A percentile compares a stretch with the other conserved stretches of the same genome.
Conservation (phyloP, 345 rosid species). For the Angophora floribunda region DNA sequence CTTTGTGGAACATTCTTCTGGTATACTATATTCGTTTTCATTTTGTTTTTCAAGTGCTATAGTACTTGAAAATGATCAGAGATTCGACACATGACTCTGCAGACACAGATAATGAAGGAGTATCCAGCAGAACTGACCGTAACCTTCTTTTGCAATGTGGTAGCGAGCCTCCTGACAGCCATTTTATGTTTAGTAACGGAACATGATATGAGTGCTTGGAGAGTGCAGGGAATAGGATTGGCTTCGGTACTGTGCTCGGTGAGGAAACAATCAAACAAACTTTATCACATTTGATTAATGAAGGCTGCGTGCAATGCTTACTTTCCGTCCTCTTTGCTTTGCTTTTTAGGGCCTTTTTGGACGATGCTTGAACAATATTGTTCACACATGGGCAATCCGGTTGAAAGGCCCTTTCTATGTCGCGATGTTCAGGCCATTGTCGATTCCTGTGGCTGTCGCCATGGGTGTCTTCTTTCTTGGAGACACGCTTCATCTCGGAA, state of each 20-base stretch:
- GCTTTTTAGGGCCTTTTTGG: neutral
- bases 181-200: neutral
- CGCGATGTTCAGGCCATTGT: neutral
- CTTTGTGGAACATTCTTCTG: conserved; percentile 13
- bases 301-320: neutral
- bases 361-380: neutral
- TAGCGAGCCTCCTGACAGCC: conserved; percentile 7
- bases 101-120: conserved; percentile 14
- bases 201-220: neutral
- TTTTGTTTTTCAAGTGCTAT: neutral
- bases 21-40: neutral
- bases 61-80: neutral
- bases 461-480: conserved; percentile 2
- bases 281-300: neutral
- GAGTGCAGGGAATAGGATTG: neutral
- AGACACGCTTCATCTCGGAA: neutral
- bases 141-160: conserved; percentile 18
- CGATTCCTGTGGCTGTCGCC: neutral
- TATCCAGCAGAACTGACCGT: conserved; percentile 16
- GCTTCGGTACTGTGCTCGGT: neutral
- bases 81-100: neutral
- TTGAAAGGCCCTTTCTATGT: conserved; percentile 4
- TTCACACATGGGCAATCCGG: neutral
- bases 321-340: neutral
- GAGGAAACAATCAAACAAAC: neutral